Base-by-base conservation (phyloP, 495 filamentous ascomycete species). In the Penicillium canariense region DNA sequence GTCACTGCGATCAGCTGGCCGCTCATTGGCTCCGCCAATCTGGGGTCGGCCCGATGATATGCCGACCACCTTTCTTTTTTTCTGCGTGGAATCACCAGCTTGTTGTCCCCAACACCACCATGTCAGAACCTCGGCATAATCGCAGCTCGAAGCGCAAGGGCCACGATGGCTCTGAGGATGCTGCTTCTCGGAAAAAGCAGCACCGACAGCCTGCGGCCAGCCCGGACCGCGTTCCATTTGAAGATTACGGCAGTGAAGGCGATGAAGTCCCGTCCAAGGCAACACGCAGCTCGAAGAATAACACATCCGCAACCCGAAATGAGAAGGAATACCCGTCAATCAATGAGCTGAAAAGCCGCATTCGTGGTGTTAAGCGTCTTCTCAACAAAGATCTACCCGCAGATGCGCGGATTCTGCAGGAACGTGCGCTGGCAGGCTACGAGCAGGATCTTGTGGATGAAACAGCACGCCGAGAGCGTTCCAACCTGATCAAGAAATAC, bases 401-500 rank as follows among this genome's bases (percentile, higher is more conserved):
- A 30, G 83, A 90, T 68, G 81, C 87, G 42, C 78, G 87, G 31
- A 76, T 87, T 26, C 83, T 93, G 12, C 83, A 89, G 50, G 90
- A 97, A 69, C 83, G 93, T 28, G 93, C 92, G 43, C 73, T 97
- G 39, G 79, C 78, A 20, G 85, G 85, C 0, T 90, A 88, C 67
- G 78, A 89, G 67, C 79, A 84, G 50, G 89, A 92, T 58, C 76
- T 97, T 15, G 78, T 69, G 22, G 69, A 80, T 11, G 84, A 85
- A 59, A 85, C 81, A 63, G 70, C 73, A 46, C 81, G 86, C 55
- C 80, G 82, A 55, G 74, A 77, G 54, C 81, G 86, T 63, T 83
- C 81, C 53, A 78, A 81, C 49, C 87, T 96, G 81, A 92, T 93
- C 45, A 81, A 78, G 66, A 90, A 84, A 62, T 98, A 96, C 65